Base-by-base conservation (phyloP, 23 red algal species). In the Gracilaria domingensis region DNA sequence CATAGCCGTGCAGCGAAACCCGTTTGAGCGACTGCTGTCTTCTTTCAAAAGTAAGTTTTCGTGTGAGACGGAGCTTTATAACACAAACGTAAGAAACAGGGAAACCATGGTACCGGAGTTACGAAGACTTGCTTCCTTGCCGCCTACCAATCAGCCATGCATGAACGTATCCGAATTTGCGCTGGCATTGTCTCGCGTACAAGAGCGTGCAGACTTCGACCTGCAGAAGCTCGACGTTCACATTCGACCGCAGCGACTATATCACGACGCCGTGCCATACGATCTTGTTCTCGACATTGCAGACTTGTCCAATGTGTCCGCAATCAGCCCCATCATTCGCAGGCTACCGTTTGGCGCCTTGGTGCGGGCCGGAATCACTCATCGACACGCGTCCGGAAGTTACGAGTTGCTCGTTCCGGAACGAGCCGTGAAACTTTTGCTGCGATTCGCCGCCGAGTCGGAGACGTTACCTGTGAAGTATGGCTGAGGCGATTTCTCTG, bases 1-100 rank as follows among this genome's bases (percentile, higher is more conserved):
- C 35, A 36, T 85, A 1, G 81, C 81, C 9, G 47, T 85, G 59
- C 11, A 17, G 25, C 81, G 81, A 24, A 33, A 85, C 59, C 59
- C 81, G 29, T 85, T 85, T n/a, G 57, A 85, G 35, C 34, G 81
- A 34, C 57, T 85, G 12, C 38, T 85, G 13, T 85, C 81, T 9
- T 5, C 81, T 1, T 85, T 21, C 37, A 85, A 85, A 42, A 66
- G 53, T 17, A 85, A 85, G 57, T 17, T 50, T 1, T 55, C 81
- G 12, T 85, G 81, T 42, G 64, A 66, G 1, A 70, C 37, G 12
- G 4, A n/a, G 16, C 9, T 3, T 5, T 70, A 24, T 39, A 53
- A 40, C 57, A 85, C 81, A 2, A 53, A 85, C 35, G 28, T 39
- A 14, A 30, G 59, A 12, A 53, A 85, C 57, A 30, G 81, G 1